Evolutionary conservation across 2,329 filamentous ascomycete genomes (phyloP), one percentile per base, ranked within the genome.

Genomic region (Emmonsiellopsis sp.): DNA sequence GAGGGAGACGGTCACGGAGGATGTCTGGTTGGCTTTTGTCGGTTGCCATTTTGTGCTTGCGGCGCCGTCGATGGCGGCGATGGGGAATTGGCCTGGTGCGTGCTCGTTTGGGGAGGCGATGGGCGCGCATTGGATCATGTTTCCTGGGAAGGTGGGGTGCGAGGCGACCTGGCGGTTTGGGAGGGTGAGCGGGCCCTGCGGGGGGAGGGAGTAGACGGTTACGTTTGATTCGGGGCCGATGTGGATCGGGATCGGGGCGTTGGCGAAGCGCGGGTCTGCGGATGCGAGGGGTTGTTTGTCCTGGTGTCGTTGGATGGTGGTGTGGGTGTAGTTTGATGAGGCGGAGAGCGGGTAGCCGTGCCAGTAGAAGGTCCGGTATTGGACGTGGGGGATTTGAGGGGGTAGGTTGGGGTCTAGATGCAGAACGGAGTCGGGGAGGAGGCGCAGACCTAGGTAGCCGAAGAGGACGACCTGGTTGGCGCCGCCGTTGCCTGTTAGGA

Each of bases 401-500:
- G 84, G 84, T 0, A 87, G 70, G 9, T 79, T 79, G 0, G 85
- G 85, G 53, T 86, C 77, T 51, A 88, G 70, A 57, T 84, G 70
- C 11, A 77, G 77, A n/a, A 82, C 68, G 13, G 74, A 74, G 55
- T 83, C 79, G 2, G 82, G 74, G 46, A 80, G 74, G 2, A 84
- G 71, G 10, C 83, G 77, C 3, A 86, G 72, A 1, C 85, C 84
- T 0, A 87, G 74, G 62, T 84, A 87, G 0, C 84, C 85, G 59
- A 83, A 86, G 2, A 85, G 74, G 0, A 78, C 79, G 27, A 87
- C 79, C 63, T 86, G 84, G 58, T 86, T 80, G 11, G 83, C 80
- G 51, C 85, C 85, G 17, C 85, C 85, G 61, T 85, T 81, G 3
- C 85, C 85, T 0, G 85, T 88, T 27, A 87, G 68, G 70, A 88